phyloP scores from a whole-genome alignment of 805 yeast genomes.

The Ogataea nonfermentans region DNA sequence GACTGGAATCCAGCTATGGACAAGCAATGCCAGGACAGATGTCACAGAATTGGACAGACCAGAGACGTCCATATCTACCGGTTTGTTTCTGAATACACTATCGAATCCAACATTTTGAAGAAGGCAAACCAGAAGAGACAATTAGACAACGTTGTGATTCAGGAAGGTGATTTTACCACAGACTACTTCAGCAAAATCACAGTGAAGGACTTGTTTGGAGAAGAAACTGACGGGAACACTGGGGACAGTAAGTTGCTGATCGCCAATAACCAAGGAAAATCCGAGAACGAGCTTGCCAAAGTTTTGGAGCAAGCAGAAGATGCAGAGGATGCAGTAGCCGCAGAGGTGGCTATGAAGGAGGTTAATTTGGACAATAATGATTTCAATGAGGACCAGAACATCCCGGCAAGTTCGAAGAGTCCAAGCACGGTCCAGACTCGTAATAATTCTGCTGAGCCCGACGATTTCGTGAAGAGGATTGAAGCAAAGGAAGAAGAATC shows the following conservation, averaged over 20 bases:
- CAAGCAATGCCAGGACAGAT: constrained; percentile 97
- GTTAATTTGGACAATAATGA: constrained; percentile 83
- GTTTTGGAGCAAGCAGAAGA: constrained; percentile 92
- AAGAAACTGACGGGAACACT: constrained; percentile 38
- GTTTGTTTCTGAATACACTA: constrained; percentile 92
- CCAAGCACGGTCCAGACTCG: constrained; percentile 20
- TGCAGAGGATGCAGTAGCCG: constrained; percentile 87
- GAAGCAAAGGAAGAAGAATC: constrained; percentile 24
- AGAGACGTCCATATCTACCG: constrained; percentile 97
- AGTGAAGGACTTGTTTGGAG: constrained; percentile 80
- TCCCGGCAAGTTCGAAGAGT: constrained; percentile 23
- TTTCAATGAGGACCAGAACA: constrained; percentile 54
- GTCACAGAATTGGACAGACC: constrained; percentile 98
- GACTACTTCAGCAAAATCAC: constrained; percentile 90
- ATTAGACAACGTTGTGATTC: constrained; percentile 91
- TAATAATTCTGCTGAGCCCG: constrained; percentile 33
- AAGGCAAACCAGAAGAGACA: constrained; percentile 95
- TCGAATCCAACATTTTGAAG: constrained; percentile 88
- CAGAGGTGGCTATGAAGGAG: constrained; percentile 83
- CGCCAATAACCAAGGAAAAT: constrained; percentile 5
- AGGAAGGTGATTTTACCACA: constrained; percentile 97
- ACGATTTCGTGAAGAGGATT: constrained; percentile 23
- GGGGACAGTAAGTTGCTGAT: constrained; percentile 23
- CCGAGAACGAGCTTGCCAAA: constrained; percentile 33
- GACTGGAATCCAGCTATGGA: constrained; percentile 99